phyloP scores from a whole-genome alignment of 805 yeast species.

The Huiozyma sinensis region DNA sequence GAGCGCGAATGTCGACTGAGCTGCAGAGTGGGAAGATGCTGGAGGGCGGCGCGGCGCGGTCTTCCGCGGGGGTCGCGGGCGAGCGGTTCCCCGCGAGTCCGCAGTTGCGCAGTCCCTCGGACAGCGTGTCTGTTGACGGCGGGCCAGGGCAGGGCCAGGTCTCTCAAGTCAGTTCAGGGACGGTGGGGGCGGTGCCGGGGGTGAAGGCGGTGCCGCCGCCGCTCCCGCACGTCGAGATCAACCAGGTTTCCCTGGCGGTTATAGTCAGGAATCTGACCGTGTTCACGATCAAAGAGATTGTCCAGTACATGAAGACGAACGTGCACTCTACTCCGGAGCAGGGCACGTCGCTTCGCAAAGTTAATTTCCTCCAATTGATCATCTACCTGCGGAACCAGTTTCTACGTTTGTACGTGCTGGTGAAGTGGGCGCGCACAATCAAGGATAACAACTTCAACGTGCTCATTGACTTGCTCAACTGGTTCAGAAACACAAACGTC shows the following conservation, averaged over 20 bases:
- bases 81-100: neutral
- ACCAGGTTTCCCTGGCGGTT: constrained; percentile 25
- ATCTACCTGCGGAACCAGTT: constrained; percentile 73
- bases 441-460: constrained; percentile 59
- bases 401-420: constrained; percentile 70
- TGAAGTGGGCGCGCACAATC: constrained; percentile 68
- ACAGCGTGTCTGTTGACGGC: neutral
- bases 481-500: constrained; percentile 74
- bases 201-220: constrained; percentile 13
- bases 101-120: constrained; percentile 3
- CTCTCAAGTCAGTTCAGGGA: neutral
- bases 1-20: constrained; percentile 12
- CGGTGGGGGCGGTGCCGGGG: neutral
- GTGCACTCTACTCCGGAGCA: constrained; percentile 11
- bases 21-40: constrained; percentile 9
- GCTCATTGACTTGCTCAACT: constrained; percentile 76
- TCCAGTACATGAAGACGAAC: constrained; percentile 27
- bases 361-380: constrained; percentile 54
- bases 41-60: constrained; percentile 3
- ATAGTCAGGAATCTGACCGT: constrained; percentile 25
- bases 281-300: constrained; percentile 24
- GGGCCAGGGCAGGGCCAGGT: neutral
- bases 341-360: constrained; percentile 43
- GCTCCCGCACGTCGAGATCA: constrained; percentile 28
- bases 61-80: neutral